Conservation (phyloP, 129 eudicot genomes). For the Kitagawia praeruptora region DNA sequence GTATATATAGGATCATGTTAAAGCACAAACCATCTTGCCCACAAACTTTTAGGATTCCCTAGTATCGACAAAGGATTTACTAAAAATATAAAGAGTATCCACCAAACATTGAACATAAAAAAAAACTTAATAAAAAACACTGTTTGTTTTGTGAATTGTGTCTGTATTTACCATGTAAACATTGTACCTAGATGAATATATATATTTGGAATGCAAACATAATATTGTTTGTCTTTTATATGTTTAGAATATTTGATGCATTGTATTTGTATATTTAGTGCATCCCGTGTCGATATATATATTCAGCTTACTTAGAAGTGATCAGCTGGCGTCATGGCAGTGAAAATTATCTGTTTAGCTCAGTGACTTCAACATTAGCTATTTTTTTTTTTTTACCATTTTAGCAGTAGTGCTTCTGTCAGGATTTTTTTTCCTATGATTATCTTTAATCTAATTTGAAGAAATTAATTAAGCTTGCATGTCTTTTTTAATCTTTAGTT, state of each 20-base stretch:
- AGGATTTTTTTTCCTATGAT: neutral
- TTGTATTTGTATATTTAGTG: neutral
- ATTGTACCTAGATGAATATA: no score
- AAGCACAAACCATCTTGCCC: neutral
- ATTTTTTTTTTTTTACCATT: neutral
- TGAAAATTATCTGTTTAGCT: neutral
- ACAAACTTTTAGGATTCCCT: neutral
- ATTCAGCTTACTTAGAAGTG: neutral
- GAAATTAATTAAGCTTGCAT: neutral
- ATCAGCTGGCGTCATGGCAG: neutral
- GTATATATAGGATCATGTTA: neutral
- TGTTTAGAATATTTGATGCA: neutral
- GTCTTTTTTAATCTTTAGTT: neutral
- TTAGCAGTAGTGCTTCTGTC: neutral
- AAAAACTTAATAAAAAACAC: neutral
- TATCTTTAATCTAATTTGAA: neutral
- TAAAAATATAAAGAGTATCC: neutral
- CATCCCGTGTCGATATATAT: neutral
- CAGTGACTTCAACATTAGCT: neutral
- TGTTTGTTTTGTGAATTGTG: neutral
- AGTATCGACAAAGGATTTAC: neutral
- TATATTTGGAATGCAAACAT: neutral
- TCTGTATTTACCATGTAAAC: neutral
- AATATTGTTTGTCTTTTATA: no score
- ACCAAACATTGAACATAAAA: neutral